A percentile compares a stretch with the other conserved stretches of the same genome.
Evolutionary conservation across 2,329 filamentous ascomycete species (phyloP).

Genomic region (Pezicula radicicola): DNA sequence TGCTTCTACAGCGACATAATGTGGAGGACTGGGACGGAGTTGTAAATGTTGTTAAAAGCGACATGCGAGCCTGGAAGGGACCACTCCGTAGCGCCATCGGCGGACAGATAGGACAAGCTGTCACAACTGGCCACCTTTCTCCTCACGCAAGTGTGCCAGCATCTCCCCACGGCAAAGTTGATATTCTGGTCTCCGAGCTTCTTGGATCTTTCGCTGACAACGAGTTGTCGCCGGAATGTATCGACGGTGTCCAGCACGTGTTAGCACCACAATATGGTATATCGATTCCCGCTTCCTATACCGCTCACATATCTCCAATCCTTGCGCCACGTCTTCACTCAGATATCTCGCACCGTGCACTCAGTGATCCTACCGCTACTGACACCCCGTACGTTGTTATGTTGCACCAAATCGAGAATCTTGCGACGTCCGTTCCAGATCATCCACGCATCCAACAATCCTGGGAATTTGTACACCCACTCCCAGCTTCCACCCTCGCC

Average conservation of each 20-base stretch:
- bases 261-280: slow-evolving; percentile 77
- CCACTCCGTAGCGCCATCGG: slow-evolving; percentile 47
- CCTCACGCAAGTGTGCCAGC: slow-evolving; percentile 30
- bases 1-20: slow-evolving; percentile 87
- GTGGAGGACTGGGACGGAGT: slow-evolving; percentile 72
- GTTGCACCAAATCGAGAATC: slow-evolving; percentile 84
- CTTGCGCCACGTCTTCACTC: slow-evolving; percentile 81
- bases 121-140: slow-evolving; percentile 26
- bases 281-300: slow-evolving; percentile 91
- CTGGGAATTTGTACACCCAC: slow-evolving; percentile 78
- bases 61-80: slow-evolving; percentile 96
- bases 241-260: slow-evolving; percentile 93
- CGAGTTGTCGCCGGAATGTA: slow-evolving; percentile 91
- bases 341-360: slow-evolving; percentile 66
- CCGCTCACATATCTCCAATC: slow-evolving; percentile 89
- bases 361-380: slow-evolving; percentile 67
- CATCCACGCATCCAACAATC: slow-evolving; percentile 67
- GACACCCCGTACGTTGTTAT: slow-evolving; percentile 95
- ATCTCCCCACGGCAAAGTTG: slow-evolving; percentile 64
- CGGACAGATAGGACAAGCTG: slow-evolving; percentile 29
- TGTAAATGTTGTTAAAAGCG: slow-evolving; percentile 88
- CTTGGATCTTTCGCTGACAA: slow-evolving; percentile 96
- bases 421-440: slow-evolving; percentile 61
- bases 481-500: slow-evolving; percentile 56
- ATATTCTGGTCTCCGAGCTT: slow-evolving; percentile 92